phyloP scores from a whole-genome alignment of 768 basidiomycete species.

The Chalciporus sphaerocephalus region DNA sequence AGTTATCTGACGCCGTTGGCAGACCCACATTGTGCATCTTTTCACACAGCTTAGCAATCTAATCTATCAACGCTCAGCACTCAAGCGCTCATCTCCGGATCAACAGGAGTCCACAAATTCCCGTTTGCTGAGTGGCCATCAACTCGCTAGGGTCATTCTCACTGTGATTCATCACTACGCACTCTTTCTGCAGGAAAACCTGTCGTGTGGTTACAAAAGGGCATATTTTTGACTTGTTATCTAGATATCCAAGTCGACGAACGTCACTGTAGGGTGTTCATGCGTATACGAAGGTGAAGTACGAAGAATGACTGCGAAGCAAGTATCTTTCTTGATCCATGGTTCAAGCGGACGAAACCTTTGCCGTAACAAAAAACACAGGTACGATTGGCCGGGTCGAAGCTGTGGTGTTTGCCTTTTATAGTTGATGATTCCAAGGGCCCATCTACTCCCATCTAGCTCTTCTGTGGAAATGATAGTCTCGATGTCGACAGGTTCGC shows the following conservation, averaged over 20 bases:
- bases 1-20: neutral
- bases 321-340: neutral
- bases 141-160: neutral
- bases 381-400: neutral
- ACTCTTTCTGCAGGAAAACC: neutral
- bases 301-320: neutral
- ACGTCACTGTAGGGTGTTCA: neutral
- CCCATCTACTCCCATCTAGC: neutral
- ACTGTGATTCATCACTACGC: neutral
- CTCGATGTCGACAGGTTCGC: neutral
- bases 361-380: conserved; percentile 1
- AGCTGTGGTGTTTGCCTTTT: neutral
- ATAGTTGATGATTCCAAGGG: conserved; percentile 1
- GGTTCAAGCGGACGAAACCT: neutral
- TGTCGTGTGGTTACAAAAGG: too few relatives aligned
- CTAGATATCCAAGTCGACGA: too few relatives aligned
- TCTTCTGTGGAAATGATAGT: neutral
- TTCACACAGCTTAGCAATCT: neutral
- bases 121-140: too few relatives aligned
- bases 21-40: neutral
- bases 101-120: neutral
- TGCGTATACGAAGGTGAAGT: neutral
- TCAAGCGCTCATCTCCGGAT: neutral
- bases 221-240: too few relatives aligned
- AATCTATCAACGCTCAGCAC: too few relatives aligned